Evolutionary conservation across 192 early-diverging fungal species (phyloP), one percentile per base, ranked within the genome.

Genomic region (Geosiphon pyriformis): DNA sequence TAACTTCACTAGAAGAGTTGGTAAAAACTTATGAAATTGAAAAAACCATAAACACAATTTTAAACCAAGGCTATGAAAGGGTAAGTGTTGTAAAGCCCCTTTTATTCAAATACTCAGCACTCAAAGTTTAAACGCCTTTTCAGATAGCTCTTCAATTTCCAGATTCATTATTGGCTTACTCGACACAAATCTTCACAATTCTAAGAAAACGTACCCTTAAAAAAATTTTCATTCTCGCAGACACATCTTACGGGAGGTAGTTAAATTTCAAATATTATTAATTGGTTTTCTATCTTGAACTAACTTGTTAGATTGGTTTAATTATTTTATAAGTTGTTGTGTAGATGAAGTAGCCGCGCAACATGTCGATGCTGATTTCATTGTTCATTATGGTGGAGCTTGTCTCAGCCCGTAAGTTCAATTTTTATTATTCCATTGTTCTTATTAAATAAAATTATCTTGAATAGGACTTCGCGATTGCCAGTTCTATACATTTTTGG

Each of bases 291-390:
- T n/a, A n/a, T n/a, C n/a, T n/a, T n/a, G n/a, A n/a, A n/a, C n/a
- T n/a, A n/a, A n/a, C n/a, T n/a, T n/a, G n/a, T n/a, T n/a, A n/a
- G n/a, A n/a, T n/a, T n/a, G n/a, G n/a, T n/a, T n/a, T n/a, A n/a
- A n/a, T n/a, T n/a, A 30, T 56, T 31, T 35, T 1, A n/a, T 20
- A 61, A 92, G 92, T 74, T 99, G 97, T 74, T 99, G 97, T 72
- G 93, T 96, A 0, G 97, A 99, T 72, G 93, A 95, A 68, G 89
- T 99, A 1, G 95, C 97, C 23, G 94, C 94, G 6, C 83, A 94
- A 74, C 97, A 99, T 68, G 87, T 86, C 33, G 56, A 75, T 7
- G 86, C 93, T 15, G 91, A 98, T 50, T 69, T 92, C n/a, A 87
- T 99, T 30, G 84, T 99, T 30, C 97, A 99, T 74, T 99, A 92